These are phyloP conservation scores for Kuraishia borneana DNA, from an alignment of 805 yeast genomes.

Conservation along the genomic window DNA sequence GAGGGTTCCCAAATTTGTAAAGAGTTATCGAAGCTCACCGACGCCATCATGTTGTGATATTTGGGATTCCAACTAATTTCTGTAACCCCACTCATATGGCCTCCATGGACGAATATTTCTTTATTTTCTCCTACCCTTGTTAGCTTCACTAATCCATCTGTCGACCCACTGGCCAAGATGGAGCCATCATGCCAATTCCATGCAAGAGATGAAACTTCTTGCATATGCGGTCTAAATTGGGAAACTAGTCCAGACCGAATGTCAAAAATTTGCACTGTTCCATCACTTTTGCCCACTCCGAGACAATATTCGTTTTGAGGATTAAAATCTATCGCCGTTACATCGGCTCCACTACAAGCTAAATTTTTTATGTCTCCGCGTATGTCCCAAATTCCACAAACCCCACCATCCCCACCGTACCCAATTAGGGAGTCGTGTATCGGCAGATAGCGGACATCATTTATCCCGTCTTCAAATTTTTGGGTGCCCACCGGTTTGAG, in stretches of 20 bases:
- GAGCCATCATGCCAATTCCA: constrained; percentile 58
- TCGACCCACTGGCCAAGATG: constrained; percentile 56
- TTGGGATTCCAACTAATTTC: constrained; percentile 77
- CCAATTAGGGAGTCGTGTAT: constrained; percentile 51
- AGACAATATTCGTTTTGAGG: constrained; percentile 41
- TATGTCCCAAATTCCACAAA: constrained; percentile 39
- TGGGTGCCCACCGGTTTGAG: constrained; percentile 4
- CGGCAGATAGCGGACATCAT: constrained; percentile 63
- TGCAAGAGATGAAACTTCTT: constrained; percentile 49
- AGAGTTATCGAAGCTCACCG: constrained; percentile 78
- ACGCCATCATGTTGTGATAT: constrained; percentile 58
- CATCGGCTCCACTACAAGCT: background rate
- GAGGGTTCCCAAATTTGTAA: constrained; percentile 79
- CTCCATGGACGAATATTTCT: constrained; percentile 61
- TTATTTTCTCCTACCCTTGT: constrained; percentile 12
- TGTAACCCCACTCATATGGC: constrained; percentile 80
- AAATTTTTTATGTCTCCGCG: constrained; percentile 18
- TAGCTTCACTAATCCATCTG: constrained; percentile 50
- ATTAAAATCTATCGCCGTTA: constrained; percentile 32
- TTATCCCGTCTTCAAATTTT: constrained; percentile 32
- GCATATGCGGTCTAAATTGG: constrained; percentile 29
- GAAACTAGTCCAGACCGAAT: constrained; percentile 32
- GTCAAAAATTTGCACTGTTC: constrained; percentile 55
- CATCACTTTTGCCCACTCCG: constrained; percentile 60
- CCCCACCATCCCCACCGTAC: constrained; percentile 56